Conservation (phyloP, 179 eudicot genomes). For the Spinacia oleracea region DNA sequence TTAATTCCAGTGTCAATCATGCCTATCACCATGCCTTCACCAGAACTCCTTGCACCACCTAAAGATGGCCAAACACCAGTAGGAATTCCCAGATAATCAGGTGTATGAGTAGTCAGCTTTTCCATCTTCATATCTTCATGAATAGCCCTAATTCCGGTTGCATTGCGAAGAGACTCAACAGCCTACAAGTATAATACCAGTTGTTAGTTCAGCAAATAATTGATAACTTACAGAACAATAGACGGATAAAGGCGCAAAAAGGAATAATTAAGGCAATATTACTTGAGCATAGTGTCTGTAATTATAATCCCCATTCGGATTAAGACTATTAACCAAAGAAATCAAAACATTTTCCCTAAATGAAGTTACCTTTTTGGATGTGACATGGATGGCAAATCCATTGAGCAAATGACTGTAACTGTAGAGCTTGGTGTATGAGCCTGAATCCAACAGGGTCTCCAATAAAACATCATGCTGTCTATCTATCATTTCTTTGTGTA, state of each 20-base stretch:
- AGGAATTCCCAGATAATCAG: slow-evolving; percentile 43
- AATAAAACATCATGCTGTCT: slow-evolving; percentile 59
- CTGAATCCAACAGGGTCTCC: slow-evolving; percentile 48
- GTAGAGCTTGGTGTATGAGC: slow-evolving; percentile 60
- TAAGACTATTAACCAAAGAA: not conserved
- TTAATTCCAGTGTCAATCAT: slow-evolving; percentile 52
- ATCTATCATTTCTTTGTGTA: slow-evolving; percentile 45
- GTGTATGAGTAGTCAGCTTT: slow-evolving; percentile 54
- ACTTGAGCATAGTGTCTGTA: not conserved
- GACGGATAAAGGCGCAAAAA: too few relatives aligned
- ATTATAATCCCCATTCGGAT: not conserved
- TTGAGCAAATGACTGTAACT: slow-evolving; percentile 72
- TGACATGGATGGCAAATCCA: slow-evolving; percentile 63
- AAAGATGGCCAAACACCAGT: slow-evolving; percentile 47
- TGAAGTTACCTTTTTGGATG: slow-evolving; percentile 42
- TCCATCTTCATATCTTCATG: slow-evolving; percentile 56
- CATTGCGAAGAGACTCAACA: slow-evolving; percentile 33
- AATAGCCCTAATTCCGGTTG: slow-evolving; percentile 50
- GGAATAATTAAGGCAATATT: too few relatives aligned
- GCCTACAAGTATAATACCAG: slow-evolving; percentile 36
- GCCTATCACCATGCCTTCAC: slow-evolving; percentile 50
- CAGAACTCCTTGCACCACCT: slow-evolving; percentile 47
- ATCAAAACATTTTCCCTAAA: not conserved
- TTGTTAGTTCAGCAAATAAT: not conserved
- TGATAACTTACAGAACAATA: not conserved